Percentiles rank a stretch among this genome's conserved stretches.
These are phyloP conservation scores for Metschnikowia noctiluminum DNA, from an alignment of 805 yeast genomes.

Conservation along the genomic window DNA sequence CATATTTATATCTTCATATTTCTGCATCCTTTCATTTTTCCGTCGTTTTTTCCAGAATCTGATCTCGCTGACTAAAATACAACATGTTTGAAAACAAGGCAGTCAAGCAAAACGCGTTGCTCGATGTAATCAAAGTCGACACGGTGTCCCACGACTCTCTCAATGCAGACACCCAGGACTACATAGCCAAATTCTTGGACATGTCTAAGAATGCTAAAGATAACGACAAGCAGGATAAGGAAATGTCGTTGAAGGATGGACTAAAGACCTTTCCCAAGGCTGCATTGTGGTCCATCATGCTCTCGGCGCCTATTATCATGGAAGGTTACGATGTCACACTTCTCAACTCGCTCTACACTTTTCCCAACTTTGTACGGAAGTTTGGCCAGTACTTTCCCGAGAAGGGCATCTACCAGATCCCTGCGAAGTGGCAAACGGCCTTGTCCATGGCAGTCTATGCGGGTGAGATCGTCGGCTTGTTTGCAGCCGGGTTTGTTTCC, in stretches of 20 bases:
- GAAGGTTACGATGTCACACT: constrained; percentile 43
- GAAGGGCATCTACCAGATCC: constrained; percentile 28
- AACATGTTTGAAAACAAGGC: not conserved
- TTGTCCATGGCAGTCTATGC: constrained; percentile 30
- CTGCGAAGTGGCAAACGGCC: constrained; percentile 42
- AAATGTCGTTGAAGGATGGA: constrained; percentile 35
- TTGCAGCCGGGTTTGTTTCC: constrained; percentile 41
- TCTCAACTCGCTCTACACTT: constrained; percentile 34
- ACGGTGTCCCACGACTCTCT: not conserved
- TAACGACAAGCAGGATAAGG: constrained; percentile 32
- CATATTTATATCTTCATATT: too few relatives aligned
- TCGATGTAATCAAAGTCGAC: not conserved
- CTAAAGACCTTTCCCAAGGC: constrained; percentile 38
- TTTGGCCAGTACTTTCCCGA: constrained; percentile 31
- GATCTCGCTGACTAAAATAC: not conserved
- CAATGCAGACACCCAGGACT: not conserved
- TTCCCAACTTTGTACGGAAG: constrained; percentile 33
- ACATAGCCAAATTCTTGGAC: constrained; percentile 34
- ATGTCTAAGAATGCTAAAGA: constrained; percentile 36
- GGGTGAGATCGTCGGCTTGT: constrained; percentile 43
- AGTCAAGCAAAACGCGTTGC: not conserved
- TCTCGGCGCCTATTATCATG: constrained; percentile 39
- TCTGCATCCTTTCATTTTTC: too few relatives aligned
- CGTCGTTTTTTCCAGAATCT: too few relatives aligned
- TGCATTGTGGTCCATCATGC: constrained; percentile 42